Evolutionary conservation across 129 eudicot genomes (phyloP), one percentile per base, ranked within the genome.

Genomic region (Ambrosia trifida): DNA sequence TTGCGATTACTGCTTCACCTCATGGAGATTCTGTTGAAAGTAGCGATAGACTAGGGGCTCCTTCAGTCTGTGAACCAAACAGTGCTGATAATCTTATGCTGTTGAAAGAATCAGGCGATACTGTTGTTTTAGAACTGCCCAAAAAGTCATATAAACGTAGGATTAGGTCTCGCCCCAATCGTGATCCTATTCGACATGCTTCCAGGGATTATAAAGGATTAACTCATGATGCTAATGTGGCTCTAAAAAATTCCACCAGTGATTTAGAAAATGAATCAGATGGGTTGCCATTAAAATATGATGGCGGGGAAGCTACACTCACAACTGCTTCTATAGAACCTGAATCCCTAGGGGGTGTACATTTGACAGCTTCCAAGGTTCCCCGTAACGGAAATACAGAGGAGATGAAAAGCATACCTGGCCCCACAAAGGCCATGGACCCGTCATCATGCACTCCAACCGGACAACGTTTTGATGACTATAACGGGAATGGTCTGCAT

Each of bases 1-100:
- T 92, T 87, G 89, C 87, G 20, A 33, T 81, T 74, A 81, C 90
- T 72, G 87, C 91, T 66, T 93, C 96, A 65, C 85, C 90, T 78
- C 85, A 74, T 75, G 96, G 95, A 52, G 96, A 93, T 85, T 93
- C 98, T 62, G 88, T 89, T 72, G 95, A 85, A 72, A 93, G 98
- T 74, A 87, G 96, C 70, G 95, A 88, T 70, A 79, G 91, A 73
- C 81, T 83, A 70, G 95, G 86, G 64, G 85, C 64, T 63, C 80
- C 72, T 77, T 64, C 66, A 46, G 76, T 78, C 64, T 70, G 78
- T 83, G 98, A 89, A 77, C 95, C 95, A 4, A 85, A 85, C 71
- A 82, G 87, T 80, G 96, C 96, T 74, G 98, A 92, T 80, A 92
- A 87, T 82, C 96, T 86, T 52, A 73, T 81, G 82, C 73, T 86